phyloP scores from a whole-genome alignment of 1,139 yeast species.

The Eremothecium coryli region DNA sequence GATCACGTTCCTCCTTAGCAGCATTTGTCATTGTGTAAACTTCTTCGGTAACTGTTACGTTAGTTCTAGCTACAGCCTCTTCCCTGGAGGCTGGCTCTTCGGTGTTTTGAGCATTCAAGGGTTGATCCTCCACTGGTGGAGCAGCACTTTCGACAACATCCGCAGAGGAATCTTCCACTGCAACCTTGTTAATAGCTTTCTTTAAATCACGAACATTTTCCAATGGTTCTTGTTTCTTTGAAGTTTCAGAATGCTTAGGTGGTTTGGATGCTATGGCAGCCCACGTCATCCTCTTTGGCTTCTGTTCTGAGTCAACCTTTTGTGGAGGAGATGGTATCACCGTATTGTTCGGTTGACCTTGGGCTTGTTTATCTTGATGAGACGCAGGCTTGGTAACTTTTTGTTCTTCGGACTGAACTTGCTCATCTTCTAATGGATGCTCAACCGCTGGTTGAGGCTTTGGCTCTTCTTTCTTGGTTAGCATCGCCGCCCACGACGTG shows the following conservation, averaged over 20 bases:
- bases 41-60: not conserved
- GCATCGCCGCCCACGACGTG: constrained; percentile 23
- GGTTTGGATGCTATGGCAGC: constrained; percentile 35
- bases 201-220: constrained; percentile 17
- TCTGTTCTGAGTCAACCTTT: constrained; percentile 6
- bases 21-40: constrained; percentile 5
- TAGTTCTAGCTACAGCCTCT: not conserved
- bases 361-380: constrained; percentile 6
- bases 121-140: not conserved
- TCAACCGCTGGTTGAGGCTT: constrained; percentile 1
- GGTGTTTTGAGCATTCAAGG: not conserved
- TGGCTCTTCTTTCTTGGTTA: constrained; percentile 10
- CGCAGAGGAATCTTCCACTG: constrained; percentile 2
- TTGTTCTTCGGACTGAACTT: constrained; percentile 1
- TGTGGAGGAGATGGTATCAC: not conserved
- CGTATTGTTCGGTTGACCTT: not conserved
- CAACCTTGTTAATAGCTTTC: constrained; percentile 16
- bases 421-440: constrained; percentile 3
- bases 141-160: not conserved
- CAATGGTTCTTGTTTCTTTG: constrained; percentile 16
- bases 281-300: constrained; percentile 32
- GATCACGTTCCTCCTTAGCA: constrained; percentile 4
- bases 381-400: constrained; percentile 1
- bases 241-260: constrained; percentile 22
- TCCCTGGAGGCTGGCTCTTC: constrained; percentile 1